phyloP scores from a whole-genome alignment of 352 stramenopile species.

The Peronospora belbahrii region DNA sequence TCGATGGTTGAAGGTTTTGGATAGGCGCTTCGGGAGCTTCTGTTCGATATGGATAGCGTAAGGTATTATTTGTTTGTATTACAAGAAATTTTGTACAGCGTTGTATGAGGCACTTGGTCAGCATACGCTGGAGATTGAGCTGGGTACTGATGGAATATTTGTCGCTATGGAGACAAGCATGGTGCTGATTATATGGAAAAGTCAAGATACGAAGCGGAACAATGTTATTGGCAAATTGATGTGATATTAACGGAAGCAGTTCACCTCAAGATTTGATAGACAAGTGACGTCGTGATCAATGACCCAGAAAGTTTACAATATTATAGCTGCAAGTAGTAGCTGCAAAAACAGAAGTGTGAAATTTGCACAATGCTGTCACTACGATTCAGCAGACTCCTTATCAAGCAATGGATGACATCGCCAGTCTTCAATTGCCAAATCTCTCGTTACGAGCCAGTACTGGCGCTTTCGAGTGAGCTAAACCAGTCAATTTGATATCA shows the following conservation, averaged over 20 bases:
- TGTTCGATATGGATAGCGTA: too few relatives aligned
- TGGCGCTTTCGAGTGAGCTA: conserved; percentile 30
- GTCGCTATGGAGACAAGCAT: conserved; percentile 31
- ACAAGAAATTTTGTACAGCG: conserved; percentile 24
- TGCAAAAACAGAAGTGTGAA: conserved; percentile 50
- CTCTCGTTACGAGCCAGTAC: conserved; percentile 28
- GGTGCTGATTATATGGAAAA: conserved; percentile 40
- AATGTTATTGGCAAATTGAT: conserved; percentile 9
- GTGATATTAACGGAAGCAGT: conserved; percentile 10
- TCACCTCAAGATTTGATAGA: conserved; percentile 43
- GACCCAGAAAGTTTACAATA: conserved; percentile 37
- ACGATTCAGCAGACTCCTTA: too few relatives aligned
- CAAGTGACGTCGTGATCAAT: conserved; percentile 49
- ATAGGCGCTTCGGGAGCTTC: too few relatives aligned
- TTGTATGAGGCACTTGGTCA: conserved; percentile 43
- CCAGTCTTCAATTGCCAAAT: conserved; percentile 26
- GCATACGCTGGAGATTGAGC: conserved; percentile 44
- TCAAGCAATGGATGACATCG: conserved; percentile 18
- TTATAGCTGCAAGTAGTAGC: conserved; percentile 59
- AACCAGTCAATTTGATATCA: conserved; percentile 31
- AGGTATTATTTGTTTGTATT: too few relatives aligned
- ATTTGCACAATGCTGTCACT: conserved; percentile 28
- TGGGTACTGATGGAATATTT: conserved; percentile 18
- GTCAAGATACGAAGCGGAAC: conserved; percentile 49
- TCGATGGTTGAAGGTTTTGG: background rate